These are phyloP conservation scores for Pleurotus cornucopiae DNA, from an alignment of 768 basidiomycete species.

Conservation along the genomic window DNA sequence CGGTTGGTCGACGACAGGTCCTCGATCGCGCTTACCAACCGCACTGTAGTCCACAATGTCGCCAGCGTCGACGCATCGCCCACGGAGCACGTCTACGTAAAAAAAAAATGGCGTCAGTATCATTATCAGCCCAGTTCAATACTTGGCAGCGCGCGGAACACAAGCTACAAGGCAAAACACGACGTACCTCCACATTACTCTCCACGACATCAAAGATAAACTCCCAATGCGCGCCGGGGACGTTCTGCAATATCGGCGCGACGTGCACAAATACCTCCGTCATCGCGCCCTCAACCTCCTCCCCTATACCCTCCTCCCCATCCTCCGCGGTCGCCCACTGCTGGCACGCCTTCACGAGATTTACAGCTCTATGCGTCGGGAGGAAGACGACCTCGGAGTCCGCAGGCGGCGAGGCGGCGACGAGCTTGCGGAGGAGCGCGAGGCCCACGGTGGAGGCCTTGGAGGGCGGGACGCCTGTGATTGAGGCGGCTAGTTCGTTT, in stretches of 20 bases:
- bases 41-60: constrained; percentile 64
- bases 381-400: constrained; percentile 83
- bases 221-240: constrained; percentile 89
- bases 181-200: constrained; percentile 76
- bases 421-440: constrained; percentile 60
- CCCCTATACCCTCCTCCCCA: constrained; percentile 53
- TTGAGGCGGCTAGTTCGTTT: constrained; percentile 83
- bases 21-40: constrained; percentile 61
- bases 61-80: constrained; percentile 56
- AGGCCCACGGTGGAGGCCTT: constrained; percentile 72
- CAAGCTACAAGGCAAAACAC: too few species aligned
- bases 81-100: constrained; percentile 50
- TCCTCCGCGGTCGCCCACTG: constrained; percentile 63
- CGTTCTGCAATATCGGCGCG: constrained; percentile 83
- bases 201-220: constrained; percentile 88
- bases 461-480: constrained; percentile 60
- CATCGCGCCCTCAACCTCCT: constrained; percentile 77
- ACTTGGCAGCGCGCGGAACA: too few species aligned
- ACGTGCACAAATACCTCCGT: constrained; percentile 69
- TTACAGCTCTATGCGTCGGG: constrained; percentile 79
- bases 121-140: too few species aligned
- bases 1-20: constrained; percentile 75
- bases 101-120: too few species aligned
- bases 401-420: constrained; percentile 68
- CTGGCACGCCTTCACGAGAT: constrained; percentile 80